Evolutionary conservation across 23 red algal species (phyloP).

Genomic region (Porphyridium purpureum): DNA sequence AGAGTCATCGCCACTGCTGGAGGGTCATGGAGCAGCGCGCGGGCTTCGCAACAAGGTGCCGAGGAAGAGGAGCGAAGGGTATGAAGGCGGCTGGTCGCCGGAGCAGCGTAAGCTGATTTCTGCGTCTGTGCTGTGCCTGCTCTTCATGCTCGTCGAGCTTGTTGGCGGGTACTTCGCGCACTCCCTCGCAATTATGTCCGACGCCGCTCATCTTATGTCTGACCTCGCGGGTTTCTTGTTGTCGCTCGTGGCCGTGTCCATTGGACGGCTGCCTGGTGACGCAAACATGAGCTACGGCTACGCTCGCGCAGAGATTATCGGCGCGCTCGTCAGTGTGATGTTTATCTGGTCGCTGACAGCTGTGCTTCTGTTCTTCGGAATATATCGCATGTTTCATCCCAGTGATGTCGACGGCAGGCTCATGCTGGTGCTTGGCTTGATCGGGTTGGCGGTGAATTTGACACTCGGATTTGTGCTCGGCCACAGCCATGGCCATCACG

Average conservation of each 20-base stretch:
- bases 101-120: conserved; percentile 30
- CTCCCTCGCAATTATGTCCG: conserved; percentile 91
- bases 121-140: conserved; percentile 50
- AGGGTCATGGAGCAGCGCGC: no score
- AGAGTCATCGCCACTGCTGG: no score
- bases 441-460: conserved; percentile 73
- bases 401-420: conserved; percentile 51
- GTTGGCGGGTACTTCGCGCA: conserved; percentile 69
- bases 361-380: conserved; percentile 28
- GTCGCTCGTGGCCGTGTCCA: conserved; percentile 60
- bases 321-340: conserved; percentile 68
- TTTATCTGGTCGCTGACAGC: conserved; percentile 79
- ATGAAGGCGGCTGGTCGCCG: no score
- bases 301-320: conserved; percentile 81
- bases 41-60: no score
- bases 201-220: conserved; percentile 86
- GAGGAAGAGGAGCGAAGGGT: no score
- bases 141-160: conserved; percentile 78
- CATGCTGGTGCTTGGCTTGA: conserved; percentile 64
- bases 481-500: not conserved
- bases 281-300: conserved; percentile 56
- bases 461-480: conserved; percentile 51
- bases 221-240: conserved; percentile 90
- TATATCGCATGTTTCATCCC: conserved; percentile 41
- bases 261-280: conserved; percentile 32